Percentiles rank a stretch among this genome's conserved stretches.
These are phyloP conservation scores for Bruguiera hainesii DNA, from an alignment of 441 rosid genomes.

Conservation along the genomic window DNA sequence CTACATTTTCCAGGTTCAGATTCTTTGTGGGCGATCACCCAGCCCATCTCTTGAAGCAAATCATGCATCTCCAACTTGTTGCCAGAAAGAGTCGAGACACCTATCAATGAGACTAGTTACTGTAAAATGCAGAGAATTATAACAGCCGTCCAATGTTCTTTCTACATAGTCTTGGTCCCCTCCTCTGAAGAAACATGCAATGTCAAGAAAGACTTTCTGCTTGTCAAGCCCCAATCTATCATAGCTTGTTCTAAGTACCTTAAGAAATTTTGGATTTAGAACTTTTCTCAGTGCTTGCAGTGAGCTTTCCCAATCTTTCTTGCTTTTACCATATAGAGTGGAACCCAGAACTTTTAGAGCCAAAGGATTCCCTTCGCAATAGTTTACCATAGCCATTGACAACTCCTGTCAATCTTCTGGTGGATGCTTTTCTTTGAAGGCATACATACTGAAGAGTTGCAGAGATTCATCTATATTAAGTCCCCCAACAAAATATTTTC, in stretches of 20 bases:
- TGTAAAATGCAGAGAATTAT: neutral
- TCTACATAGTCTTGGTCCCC: constrained; percentile 6
- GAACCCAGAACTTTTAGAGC: constrained; percentile 22
- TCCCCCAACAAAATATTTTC: neutral
- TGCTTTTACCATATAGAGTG: constrained; percentile 6
- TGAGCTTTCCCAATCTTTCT: constrained; percentile 27
- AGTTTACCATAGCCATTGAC: neutral
- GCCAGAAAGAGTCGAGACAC: constrained; percentile 14
- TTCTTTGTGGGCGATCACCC: constrained; percentile 25
- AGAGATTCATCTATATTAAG: neutral
- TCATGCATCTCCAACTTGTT: constrained; percentile 33
- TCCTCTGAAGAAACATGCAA: constrained; percentile 36
- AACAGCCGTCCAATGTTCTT: constrained; percentile 18
- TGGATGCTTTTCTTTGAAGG: constrained; percentile 7
- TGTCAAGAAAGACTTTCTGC: constrained; percentile 34
- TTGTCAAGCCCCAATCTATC: constrained; percentile 26
- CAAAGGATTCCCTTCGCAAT: constrained; percentile 7
- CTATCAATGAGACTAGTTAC: constrained; percentile 19
- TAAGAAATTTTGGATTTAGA: constrained; percentile 16
- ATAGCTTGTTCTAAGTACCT: constrained; percentile 33
- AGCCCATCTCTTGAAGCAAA: constrained; percentile 40
- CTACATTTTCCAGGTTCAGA: constrained; percentile 25
- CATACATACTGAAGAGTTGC: constrained; percentile 2
- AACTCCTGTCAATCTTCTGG: neutral
- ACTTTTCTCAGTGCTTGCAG: constrained; percentile 10